A percentile compares a stretch with the other conserved stretches of the same genome.
These are phyloP conservation scores for Botrytis fabae DNA, from an alignment of 2,329 filamentous ascomycete species.

Conservation along the genomic window DNA sequence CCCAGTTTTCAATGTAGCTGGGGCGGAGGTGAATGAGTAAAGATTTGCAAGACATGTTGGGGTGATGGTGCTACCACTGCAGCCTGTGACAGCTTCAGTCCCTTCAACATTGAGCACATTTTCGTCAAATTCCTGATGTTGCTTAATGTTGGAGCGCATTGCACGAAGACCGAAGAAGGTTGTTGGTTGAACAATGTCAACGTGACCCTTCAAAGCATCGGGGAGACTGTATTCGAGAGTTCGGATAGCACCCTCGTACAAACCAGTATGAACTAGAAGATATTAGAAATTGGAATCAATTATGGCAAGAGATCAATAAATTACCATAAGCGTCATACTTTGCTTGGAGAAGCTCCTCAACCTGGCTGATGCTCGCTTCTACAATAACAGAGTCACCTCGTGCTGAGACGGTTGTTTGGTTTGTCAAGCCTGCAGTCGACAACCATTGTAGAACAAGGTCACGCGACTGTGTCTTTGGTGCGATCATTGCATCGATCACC, in stretches of 20 bases:
- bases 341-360: conserved; percentile 55
- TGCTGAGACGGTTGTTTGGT: conserved; percentile 48
- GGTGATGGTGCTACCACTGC: conserved; percentile 34
- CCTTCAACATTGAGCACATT: conserved; percentile 19
- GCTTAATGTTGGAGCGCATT: conserved; percentile 36
- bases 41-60: conserved; percentile 39
- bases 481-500: conserved; percentile 54
- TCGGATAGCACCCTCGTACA: conserved; percentile 30
- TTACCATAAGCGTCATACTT: conserved; percentile 54
- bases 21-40: conserved; percentile 34
- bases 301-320: background rate
- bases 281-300: conserved; percentile 20
- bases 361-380: conserved; percentile 49
- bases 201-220: conserved; percentile 54
- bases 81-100: conserved; percentile 34
- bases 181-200: conserved; percentile 61
- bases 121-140: conserved; percentile 23
- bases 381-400: conserved; percentile 54
- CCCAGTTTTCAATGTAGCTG: conserved; percentile 29
- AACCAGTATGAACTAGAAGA: conserved; percentile 29
- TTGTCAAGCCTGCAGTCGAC: conserved; percentile 49
- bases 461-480: conserved; percentile 53
- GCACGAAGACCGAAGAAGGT: conserved; percentile 53
- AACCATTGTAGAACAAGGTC: conserved; percentile 60
- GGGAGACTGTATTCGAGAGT: conserved; percentile 47